Evolutionary conservation across 2,329 filamentous ascomycete genomes (phyloP).

Genomic region (Lachnellula hyalina): DNA sequence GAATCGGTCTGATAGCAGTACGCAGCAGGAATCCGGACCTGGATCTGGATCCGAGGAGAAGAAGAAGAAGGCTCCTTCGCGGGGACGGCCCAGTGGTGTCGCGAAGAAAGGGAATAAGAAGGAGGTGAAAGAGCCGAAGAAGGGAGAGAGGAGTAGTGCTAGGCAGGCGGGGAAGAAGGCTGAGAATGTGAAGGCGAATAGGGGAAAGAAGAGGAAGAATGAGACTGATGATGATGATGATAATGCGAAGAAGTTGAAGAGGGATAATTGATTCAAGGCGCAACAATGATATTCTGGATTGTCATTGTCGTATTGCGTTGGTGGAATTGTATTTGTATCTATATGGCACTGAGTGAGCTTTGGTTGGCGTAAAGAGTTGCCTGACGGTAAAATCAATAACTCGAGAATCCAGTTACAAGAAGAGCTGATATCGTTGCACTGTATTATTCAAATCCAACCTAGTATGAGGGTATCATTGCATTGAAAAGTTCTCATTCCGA

Average conservation of each 20-base stretch:
- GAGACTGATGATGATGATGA: constrained; percentile 22
- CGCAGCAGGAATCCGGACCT: background rate
- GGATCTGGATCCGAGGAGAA: background rate
- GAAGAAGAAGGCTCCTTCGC: background rate
- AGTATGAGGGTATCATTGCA: background rate
- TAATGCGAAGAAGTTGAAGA: constrained; percentile 13
- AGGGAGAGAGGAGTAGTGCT: constrained; percentile 17
- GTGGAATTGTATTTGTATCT: background rate
- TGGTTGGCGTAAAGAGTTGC: background rate
- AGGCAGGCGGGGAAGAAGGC: constrained; percentile 11
- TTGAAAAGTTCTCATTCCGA: background rate
- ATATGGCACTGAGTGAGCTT: background rate
- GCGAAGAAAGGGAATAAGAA: constrained; percentile 5
- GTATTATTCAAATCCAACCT: background rate
- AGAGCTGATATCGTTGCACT: background rate
- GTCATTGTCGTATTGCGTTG: background rate
- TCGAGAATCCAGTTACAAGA: background rate
- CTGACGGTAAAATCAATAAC: background rate
- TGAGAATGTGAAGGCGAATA: constrained; percentile 3
- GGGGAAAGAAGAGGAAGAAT: constrained; percentile 7
- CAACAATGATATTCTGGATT: background rate
- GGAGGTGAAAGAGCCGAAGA: constrained; percentile 12
- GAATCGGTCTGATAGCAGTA: no score
- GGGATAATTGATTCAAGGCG: constrained; percentile 7
- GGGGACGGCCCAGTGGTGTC: constrained; percentile 1